These are phyloP conservation scores for Hortaea werneckii DNA, from an alignment of 2,329 filamentous ascomycete genomes.

Conservation along the genomic window DNA sequence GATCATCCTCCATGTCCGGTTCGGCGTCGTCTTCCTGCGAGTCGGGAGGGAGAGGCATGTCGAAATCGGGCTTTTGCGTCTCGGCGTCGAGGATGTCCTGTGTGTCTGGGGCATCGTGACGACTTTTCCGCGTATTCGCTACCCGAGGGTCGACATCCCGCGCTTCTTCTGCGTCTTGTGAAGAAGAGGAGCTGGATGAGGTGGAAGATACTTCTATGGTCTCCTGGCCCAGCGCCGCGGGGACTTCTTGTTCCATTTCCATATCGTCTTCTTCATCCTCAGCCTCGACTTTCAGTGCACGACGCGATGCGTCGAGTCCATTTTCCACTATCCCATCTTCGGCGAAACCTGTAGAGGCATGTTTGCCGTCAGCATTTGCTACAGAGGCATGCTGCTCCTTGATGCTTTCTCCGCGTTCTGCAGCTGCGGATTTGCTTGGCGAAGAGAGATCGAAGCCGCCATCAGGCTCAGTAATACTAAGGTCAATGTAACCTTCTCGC, in stretches of 20 bases:
- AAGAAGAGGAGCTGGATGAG: background rate
- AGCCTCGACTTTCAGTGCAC: too few relatives aligned
- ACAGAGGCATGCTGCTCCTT: too few relatives aligned
- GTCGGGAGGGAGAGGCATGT: slow-evolving; percentile 17
- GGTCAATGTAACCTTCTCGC: slow-evolving; percentile 12
- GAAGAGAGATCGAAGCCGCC: slow-evolving; percentile 12
- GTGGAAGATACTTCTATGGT: background rate
- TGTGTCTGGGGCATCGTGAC: slow-evolving; percentile 18
- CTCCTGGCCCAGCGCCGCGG: background rate
- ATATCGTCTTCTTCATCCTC: background rate
- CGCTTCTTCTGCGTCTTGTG: background rate
- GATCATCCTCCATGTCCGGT: slow-evolving; percentile 4
- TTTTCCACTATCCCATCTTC: too few relatives aligned
- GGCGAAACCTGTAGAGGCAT: too few relatives aligned
- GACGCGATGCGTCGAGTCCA: background rate
- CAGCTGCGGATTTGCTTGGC: background rate
- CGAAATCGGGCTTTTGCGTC: slow-evolving; percentile 21
- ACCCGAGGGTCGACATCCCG: background rate
- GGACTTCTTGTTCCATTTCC: background rate
- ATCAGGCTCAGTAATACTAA: slow-evolving; percentile 18
- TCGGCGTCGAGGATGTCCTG: slow-evolving; percentile 25
- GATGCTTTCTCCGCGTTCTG: background rate
- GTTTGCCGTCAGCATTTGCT: background rate
- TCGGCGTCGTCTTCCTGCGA: slow-evolving; percentile 4
- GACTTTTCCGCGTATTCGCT: background rate